These are phyloP conservation scores for Phytopythium ostracodes DNA, from an alignment of 352 stramenopile species.

Conservation along the genomic window DNA sequence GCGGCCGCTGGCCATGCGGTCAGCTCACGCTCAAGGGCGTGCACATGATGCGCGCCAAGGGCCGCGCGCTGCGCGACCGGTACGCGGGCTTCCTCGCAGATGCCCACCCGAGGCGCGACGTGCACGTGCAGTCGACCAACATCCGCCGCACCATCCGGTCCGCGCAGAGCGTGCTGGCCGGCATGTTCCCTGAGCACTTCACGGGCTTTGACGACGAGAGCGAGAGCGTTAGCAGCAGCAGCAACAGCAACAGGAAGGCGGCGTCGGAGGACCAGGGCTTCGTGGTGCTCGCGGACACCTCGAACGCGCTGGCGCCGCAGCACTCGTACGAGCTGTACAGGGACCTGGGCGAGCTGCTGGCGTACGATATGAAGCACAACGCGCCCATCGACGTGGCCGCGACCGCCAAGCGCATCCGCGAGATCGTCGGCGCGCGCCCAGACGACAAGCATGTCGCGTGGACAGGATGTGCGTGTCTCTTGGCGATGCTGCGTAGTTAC, in stretches of 20 bases:
- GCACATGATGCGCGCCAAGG: conserved; percentile 55
- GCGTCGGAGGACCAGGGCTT: conserved; percentile 6
- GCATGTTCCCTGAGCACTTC: conserved; percentile 62
- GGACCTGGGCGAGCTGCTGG: conserved; percentile 42
- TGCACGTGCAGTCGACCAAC: conserved; percentile 79
- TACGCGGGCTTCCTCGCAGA: conserved; percentile 38
- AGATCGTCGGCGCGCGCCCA: conserved; percentile 32
- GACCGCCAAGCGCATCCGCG: conserved; percentile 33
- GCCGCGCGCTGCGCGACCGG: conserved; percentile 28
- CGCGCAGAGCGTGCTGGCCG: conserved; percentile 59
- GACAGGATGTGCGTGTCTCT: conserved; percentile 49
- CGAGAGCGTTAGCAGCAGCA: neutral
- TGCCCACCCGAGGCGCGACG: conserved; percentile 27
- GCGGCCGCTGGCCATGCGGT: conserved; percentile 64
- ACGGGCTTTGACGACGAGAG: conserved; percentile 8
- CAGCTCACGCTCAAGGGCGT: conserved; percentile 71
- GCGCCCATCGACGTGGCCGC: conserved; percentile 37
- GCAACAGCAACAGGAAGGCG: neutral
- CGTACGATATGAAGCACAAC: conserved; percentile 44
- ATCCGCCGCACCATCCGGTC: conserved; percentile 70
- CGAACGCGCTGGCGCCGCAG: conserved; percentile 46
- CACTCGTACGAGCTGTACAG: conserved; percentile 67
- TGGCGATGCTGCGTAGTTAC: neutral
- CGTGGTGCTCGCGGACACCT: conserved; percentile 49
- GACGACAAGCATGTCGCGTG: conserved; percentile 42